Evolutionary conservation across 352 stramenopile species (phyloP).

Genomic region (Globisporangium ultimum): DNA sequence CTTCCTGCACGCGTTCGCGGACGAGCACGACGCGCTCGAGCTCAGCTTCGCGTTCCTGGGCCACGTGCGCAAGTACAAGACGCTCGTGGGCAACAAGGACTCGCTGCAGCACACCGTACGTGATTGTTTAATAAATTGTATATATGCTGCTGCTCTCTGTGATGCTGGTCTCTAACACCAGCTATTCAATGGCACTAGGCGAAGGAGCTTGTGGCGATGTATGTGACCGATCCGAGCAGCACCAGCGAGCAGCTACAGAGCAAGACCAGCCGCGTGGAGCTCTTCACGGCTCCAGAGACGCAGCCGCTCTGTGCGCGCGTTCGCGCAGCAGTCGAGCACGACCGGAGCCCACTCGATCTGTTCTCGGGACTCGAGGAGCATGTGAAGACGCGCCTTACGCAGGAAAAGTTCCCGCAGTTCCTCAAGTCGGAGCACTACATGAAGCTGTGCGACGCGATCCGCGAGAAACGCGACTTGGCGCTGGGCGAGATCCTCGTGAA

Average conservation of each 20-base stretch:
- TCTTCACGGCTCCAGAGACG: constrained; percentile 9
- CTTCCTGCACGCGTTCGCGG: constrained; percentile 54
- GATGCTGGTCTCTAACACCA: neutral
- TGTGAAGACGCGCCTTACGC: constrained; percentile 41
- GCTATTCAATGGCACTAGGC: constrained; percentile 22
- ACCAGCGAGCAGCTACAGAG: constrained; percentile 13
- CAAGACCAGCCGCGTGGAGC: constrained; percentile 11
- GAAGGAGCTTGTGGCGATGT: constrained; percentile 38
- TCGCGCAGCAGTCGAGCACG: constrained; percentile 19
- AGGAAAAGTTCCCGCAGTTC: constrained; percentile 54
- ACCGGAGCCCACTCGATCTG: constrained; percentile 45
- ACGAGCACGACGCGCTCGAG: constrained; percentile 51
- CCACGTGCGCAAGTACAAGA: constrained; percentile 55
- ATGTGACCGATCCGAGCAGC: constrained; percentile 26
- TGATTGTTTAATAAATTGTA: neutral
- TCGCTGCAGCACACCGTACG: constrained; percentile 40
- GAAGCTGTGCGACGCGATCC: constrained; percentile 51
- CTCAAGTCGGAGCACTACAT: constrained; percentile 39
- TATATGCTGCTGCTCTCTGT: neutral
- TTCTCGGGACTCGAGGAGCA: constrained; percentile 56
- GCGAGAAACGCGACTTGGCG: constrained; percentile 50
- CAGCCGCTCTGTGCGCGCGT: constrained; percentile 30
- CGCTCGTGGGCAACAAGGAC: constrained; percentile 39
- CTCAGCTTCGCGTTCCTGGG: constrained; percentile 54
- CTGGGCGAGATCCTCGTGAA: constrained; percentile 65